Conservation (phyloP, 768 basidiomycete species). For the Xerocomus spinulosus region DNA sequence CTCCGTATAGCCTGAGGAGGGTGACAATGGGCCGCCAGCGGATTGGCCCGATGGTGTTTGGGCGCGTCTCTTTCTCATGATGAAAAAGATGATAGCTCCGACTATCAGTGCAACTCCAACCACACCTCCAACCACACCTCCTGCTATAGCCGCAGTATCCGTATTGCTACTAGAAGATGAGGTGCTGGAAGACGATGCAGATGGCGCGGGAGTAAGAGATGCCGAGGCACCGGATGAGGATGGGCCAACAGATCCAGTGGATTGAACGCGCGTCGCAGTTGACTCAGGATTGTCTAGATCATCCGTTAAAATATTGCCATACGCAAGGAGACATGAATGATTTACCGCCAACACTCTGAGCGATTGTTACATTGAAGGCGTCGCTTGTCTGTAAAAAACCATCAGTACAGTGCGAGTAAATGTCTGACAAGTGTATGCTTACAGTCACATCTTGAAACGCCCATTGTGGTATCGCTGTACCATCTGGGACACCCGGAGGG, state of each 20-base stretch:
- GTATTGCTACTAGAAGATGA: constrained; percentile 7
- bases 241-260: constrained; percentile 15
- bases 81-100: constrained; percentile 38
- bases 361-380: constrained; percentile 38
- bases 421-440: constrained; percentile 11
- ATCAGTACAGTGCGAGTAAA: constrained; percentile 5
- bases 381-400: constrained; percentile 28
- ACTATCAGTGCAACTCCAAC: constrained; percentile 43
- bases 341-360: constrained; percentile 30
- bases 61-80: constrained; percentile 27
- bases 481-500: constrained; percentile 43
- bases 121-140: constrained; percentile 65
- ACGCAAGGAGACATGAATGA: background rate
- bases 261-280: constrained; percentile 32
- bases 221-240: constrained; percentile 16
- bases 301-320: background rate
- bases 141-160: constrained; percentile 53
- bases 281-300: constrained; percentile 41
- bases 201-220: constrained; percentile 10
- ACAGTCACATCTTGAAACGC: constrained; percentile 54
- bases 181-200: constrained; percentile 5
- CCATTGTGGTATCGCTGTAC: constrained; percentile 55
- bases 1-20: constrained; percentile 6
- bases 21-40: background rate
- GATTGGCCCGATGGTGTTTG: constrained; percentile 13